Base-by-base conservation (phyloP, 2,329 filamentous ascomycete genomes). In the Colletotrichum melonis region DNA sequence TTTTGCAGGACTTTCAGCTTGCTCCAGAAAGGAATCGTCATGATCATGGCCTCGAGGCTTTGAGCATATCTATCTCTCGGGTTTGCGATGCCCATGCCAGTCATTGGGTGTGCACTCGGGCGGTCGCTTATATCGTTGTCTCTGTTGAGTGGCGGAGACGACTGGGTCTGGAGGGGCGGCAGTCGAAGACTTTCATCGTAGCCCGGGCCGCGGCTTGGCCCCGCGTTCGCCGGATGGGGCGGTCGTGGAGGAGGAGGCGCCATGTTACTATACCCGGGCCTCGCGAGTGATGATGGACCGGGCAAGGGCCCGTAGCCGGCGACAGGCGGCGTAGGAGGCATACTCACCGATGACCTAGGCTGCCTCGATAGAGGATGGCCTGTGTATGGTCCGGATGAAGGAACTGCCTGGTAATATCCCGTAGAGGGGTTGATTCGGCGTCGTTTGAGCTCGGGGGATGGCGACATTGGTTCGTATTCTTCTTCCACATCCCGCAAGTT, bases 1-100 rank as follows among this genome's bases (percentile, higher is more conserved):
- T 91, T 92, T 19, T 91, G 88, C 42, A 98, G 86, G 2, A 96
- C 88, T 62, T 91, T 91, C 77, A 98, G 90, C 82, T 97, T 98
- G 76, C 91, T 91, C 57, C 91, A 83, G 78, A 93, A 93, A 0
- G 92, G 89, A 64, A 97, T 93, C 30, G 88, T 90, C 91, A 94
- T 94, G 73, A 95, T 90, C 84, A 93, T 92, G 8, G 92, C 90
- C 77, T 93, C 91, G 26, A 93, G 83, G 62, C 85, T 88, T 74
- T 80, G 80, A 79, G 87, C 75, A 82, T 83, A 80, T 65, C 75
- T 77, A 52, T 82, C 80, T 2, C 77, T 74, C 7, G 74, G 28
- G 28, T 69, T 72, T 12, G 75, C 66, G 57, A 77, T 80, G 1
- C 76, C 77, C 67, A 80, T 76, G 6, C 78, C 78, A 19, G 78